Base-by-base conservation (phyloP, 2,329 filamentous ascomycete species). In the Colletotrichum brevisporum region DNA sequence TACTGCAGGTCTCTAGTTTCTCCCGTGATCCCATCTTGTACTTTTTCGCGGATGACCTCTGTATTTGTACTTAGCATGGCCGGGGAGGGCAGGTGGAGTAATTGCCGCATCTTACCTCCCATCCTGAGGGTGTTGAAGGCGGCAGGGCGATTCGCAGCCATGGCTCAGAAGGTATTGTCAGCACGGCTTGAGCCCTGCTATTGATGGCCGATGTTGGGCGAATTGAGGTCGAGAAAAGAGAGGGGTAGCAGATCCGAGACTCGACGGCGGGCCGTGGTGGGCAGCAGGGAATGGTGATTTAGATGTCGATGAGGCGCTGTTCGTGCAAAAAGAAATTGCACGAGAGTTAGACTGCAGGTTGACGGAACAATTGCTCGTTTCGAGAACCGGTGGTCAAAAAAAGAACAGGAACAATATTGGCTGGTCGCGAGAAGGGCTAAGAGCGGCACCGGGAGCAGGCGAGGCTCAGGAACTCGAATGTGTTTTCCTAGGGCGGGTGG, bases 11-110 rank as follows among this genome's bases (percentile, higher is more conserved):
- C 96, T 82, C 94, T 92, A 77, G 94, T 97, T 82, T 99, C 96
- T 76, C 96, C 96, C 15, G 96, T 99, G 74, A 97, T 86, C 80
- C 96, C 96, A 87, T 99, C 96, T 83, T 99, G 96, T 74, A 99
- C 96, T 86, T 97, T 98, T 85, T 99, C 96, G 81, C 94, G 94
- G 80, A 99, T 94, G 74, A 98, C 93, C 88, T 99, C 96, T 98
- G 78, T 56, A 74, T 62, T 39, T 43, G 24, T 65, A 52, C 50
- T 55, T 54, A 61, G 43, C 26, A 60, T 56, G 26, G 58, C 31
- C 43, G 52, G 62, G 69, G 67, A 71, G 52, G 61, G 62, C 62
- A 15, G 53, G 52, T 60, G 47, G 53, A n/a, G 60, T 61, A 61
- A 51, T 69, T 50, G 67, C 45, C 69, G 53, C 72, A 66, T 77